Percentiles rank a stretch among this genome's conserved stretches.
Evolutionary conservation across 305 asterid species (phyloP).

Genomic region (Fraxinus velutina): DNA sequence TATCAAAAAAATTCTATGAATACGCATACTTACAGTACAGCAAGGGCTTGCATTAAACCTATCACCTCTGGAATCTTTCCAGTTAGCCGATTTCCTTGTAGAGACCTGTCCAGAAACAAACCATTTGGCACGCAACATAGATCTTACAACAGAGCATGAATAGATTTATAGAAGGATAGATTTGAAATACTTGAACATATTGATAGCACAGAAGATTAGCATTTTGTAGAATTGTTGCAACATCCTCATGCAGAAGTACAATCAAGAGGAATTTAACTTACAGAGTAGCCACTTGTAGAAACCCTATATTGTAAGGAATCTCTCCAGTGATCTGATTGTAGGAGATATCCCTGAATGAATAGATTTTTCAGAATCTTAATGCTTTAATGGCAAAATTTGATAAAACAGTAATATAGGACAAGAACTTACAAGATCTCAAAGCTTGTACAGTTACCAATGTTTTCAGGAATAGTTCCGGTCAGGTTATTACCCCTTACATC

Average conservation of each 20-base stretch:
- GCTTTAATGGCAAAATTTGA: neutral
- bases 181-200: neutral
- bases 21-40: slow-evolving; percentile 72
- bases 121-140: slow-evolving; percentile 1
- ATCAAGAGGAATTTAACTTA: slow-evolving; percentile 37
- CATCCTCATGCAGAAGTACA: neutral
- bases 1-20: neutral
- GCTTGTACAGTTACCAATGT: slow-evolving; percentile 92
- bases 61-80: slow-evolving; percentile 94
- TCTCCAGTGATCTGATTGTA: slow-evolving; percentile 88
- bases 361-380: neutral
- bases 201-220: neutral
- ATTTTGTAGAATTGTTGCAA: neutral
- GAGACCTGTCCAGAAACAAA: slow-evolving; percentile 50
- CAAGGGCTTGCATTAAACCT: slow-evolving; percentile 99
- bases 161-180: neutral
- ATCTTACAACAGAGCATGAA: neutral
- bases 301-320: slow-evolving; percentile 96
- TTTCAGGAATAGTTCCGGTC: slow-evolving; percentile 81
- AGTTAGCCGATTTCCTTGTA: slow-evolving; percentile 85
- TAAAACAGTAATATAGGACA: neutral
- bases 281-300: slow-evolving; percentile 96
- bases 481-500: slow-evolving; percentile 89
- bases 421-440: slow-evolving; percentile 85
- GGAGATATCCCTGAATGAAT: slow-evolving; percentile 70